These are phyloP conservation scores for Colletotrichum sublineola DNA, from an alignment of 2,329 filamentous ascomycete species.

Conservation along the genomic window DNA sequence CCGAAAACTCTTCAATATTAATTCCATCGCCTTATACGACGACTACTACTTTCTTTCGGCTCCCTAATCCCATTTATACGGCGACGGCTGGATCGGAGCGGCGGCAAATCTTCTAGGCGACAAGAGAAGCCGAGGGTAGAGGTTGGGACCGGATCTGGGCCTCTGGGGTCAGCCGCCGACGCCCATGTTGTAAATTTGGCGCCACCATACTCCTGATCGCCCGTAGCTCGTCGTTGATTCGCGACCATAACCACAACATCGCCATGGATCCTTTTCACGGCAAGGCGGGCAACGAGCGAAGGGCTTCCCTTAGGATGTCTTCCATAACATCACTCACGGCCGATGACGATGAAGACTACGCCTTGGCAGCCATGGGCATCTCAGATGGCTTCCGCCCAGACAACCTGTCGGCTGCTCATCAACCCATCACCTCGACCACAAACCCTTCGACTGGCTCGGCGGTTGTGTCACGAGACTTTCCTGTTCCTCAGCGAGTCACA, in stretches of 20 bases:
- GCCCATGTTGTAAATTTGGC: conserved; percentile 39
- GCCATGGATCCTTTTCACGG: conserved; percentile 58
- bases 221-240: conserved; percentile 29
- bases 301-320: conserved; percentile 58
- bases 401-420: conserved; percentile 45
- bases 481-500: conserved; percentile 41
- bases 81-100: conserved; percentile 31
- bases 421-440: conserved; percentile 46
- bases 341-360: conserved; percentile 63
- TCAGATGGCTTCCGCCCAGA: conserved; percentile 65
- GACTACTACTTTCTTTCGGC: background rate
- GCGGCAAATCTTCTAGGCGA: conserved; percentile 2
- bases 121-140: conserved; percentile 19
- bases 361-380: conserved; percentile 63
- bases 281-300: conserved; percentile 57
- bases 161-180: conserved; percentile 34
- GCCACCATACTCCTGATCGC: conserved; percentile 6
- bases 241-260: conserved; percentile 32
- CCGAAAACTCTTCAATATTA: background rate
- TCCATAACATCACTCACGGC: conserved; percentile 48
- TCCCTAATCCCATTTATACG: no score
- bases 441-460: conserved; percentile 44
- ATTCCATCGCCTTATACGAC: background rate
- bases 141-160: conserved; percentile 33
- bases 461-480: conserved; percentile 34